Percentiles rank a stretch among this genome's conserved stretches.
Conservation (phyloP, 2,329 filamentous ascomycete genomes). For the Trichoderma citrinoviride region DNA sequence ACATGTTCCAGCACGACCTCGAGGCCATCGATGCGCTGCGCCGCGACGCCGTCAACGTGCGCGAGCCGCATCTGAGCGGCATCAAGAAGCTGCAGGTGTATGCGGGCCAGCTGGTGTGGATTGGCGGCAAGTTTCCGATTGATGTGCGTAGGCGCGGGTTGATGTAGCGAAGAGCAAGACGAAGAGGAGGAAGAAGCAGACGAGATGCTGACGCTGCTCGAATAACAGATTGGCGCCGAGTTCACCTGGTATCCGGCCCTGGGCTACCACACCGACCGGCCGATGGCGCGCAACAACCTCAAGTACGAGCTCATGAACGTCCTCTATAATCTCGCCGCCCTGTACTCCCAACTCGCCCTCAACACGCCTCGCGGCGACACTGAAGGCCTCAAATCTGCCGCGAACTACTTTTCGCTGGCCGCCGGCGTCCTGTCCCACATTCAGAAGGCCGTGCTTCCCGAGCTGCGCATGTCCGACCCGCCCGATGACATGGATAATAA, state of each 20-base stretch:
- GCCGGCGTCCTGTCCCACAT: slow-evolving; percentile 82
- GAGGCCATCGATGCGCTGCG: slow-evolving; percentile 81
- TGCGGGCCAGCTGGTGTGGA: slow-evolving; percentile 88
- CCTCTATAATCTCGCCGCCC: slow-evolving; percentile 86
- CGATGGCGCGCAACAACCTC: slow-evolving; percentile 63
- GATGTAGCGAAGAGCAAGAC: background rate
- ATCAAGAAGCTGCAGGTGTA: slow-evolving; percentile 87
- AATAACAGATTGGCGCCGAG: slow-evolving; percentile 77
- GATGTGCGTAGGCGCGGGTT: slow-evolving; percentile 55
- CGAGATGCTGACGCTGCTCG: background rate
- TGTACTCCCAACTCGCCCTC: slow-evolving; percentile 90
- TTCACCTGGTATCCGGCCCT: slow-evolving; percentile 95
- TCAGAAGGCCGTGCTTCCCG: slow-evolving; percentile 72
- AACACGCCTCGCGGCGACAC: slow-evolving; percentile 72
- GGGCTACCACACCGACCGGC: slow-evolving; percentile 80
- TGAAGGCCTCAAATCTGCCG: slow-evolving; percentile 83
- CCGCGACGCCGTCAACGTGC: slow-evolving; percentile 80
- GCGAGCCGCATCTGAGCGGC: slow-evolving; percentile 83
- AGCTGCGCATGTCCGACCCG: slow-evolving; percentile 74
- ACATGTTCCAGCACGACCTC: slow-evolving; percentile 88
- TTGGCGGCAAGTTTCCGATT: slow-evolving; percentile 92
- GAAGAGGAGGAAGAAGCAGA: background rate
- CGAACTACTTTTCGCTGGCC: slow-evolving; percentile 83
- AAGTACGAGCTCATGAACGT: slow-evolving; percentile 88
- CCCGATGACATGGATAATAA: slow-evolving; percentile 94